Evolutionary conservation across 768 basidiomycete species (phyloP), one percentile per base, ranked within the genome.

Genomic region (Mycena maculata): DNA sequence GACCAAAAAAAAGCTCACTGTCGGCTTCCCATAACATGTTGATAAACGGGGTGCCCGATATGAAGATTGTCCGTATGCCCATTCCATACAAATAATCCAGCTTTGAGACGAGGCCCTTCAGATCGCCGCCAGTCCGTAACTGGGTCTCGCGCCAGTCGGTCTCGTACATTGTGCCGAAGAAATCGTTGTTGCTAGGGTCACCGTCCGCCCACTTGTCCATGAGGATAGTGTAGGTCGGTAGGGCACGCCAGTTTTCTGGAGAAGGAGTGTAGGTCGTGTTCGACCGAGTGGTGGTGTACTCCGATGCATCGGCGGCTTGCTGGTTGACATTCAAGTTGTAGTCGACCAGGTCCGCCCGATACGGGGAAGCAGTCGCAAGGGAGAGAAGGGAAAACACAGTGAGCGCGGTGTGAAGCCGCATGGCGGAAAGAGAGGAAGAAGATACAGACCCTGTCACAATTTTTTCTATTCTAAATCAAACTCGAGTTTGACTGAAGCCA

Each of bases 1-100:
- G 8, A 27, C 56, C 28, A 38, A 42, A 47, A 41, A 38, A n/a
- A 42, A 25, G 87, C 94, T 75, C 58, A 96, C 95, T 95, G 86
- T 97, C 95, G 4, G 94, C 92, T 75, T 96, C 92, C 95, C 95
- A 97, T n/a, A 94, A 79, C 95, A 96, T 96, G 85, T 97, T 97
- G 67, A 98, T 67, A 78, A 95, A 98, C 56, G 91, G 89, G 1
- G 96, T 98, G 57, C 96, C 96, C 23, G 96, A 94, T 76, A 97
- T 92, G 81, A 94, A 98, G 72, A 98, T 89, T 55, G 89, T 85
- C 72, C 83, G 83, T 65, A 95, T 80, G 69, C 96, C 96, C 93
- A 96, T 96, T 68, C 93, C 93, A 48, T 93, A 83, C 18, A 98
- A 83, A 76, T 98, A 98, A 78, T 98, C 96, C 66, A 98, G 82